These are phyloP conservation scores for Cochlearia excelsa DNA, from an alignment of 345 rosid genomes.

Conservation along the genomic window DNA sequence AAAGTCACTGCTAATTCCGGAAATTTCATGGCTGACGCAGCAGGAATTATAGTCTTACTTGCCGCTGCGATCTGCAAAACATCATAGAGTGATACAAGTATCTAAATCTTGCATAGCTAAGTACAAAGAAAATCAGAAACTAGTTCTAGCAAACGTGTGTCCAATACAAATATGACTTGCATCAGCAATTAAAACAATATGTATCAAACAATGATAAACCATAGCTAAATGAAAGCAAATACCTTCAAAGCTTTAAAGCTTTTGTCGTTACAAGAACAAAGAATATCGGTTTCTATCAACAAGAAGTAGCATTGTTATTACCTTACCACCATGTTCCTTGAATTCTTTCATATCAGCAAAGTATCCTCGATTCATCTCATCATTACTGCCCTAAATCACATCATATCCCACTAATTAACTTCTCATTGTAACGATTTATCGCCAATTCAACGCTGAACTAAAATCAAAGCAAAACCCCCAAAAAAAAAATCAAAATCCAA, in stretches of 20 bases:
- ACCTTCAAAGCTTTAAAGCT: not conserved
- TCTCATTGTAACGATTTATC: slow-evolving; percentile 2
- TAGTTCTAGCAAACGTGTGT: not conserved
- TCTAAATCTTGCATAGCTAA: slow-evolving; percentile 9
- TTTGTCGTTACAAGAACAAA: slow-evolving; percentile 1
- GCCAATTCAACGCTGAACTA: not conserved
- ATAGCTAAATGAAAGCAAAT: slow-evolving; percentile 17
- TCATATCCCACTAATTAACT: slow-evolving; percentile 25
- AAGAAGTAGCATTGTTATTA: slow-evolving; percentile 26
- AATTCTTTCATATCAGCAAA: slow-evolving; percentile 74
- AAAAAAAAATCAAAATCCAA: slow-evolving; percentile 2
- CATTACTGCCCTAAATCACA: slow-evolving; percentile 80
- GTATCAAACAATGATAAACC: not conserved
- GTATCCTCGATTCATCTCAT: slow-evolving; percentile 94
- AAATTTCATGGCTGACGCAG: slow-evolving; percentile 59
- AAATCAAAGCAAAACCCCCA: slow-evolving; percentile 4
- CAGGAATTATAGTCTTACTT: slow-evolving; percentile 61
- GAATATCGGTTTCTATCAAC: not conserved
- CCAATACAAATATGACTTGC: not conserved
- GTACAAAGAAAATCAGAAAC: not conserved
- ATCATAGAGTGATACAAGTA: not conserved
- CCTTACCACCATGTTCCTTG: slow-evolving; percentile 92
- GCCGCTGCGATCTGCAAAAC: slow-evolving; percentile 70
- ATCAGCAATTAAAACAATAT: slow-evolving; percentile 10
- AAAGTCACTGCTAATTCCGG: slow-evolving; percentile 54